Conservation (phyloP, 2,329 filamentous ascomycete species). For the Pseudogymnoascus pannorum region DNA sequence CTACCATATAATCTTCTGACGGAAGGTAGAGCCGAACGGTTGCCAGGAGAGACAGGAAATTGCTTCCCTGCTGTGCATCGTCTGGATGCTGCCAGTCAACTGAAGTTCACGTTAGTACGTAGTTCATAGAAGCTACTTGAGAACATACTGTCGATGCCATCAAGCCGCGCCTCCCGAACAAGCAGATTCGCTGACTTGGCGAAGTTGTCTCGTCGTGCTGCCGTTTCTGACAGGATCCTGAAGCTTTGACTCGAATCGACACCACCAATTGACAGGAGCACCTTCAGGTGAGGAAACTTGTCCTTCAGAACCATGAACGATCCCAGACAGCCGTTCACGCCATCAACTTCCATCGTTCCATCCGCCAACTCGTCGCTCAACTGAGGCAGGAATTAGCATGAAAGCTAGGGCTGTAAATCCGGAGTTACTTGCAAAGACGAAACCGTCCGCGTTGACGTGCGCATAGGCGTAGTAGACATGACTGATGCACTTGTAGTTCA, state of each 20-base stretch:
- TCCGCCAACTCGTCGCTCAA: slow-evolving; percentile 76
- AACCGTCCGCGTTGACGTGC: slow-evolving; percentile 63
- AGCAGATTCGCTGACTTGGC: slow-evolving; percentile 58
- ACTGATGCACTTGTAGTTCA: slow-evolving; percentile 70
- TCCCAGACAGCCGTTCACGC: slow-evolving; percentile 61
- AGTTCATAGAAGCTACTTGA: background rate
- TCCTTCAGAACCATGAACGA: slow-evolving; percentile 68
- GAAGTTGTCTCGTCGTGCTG: slow-evolving; percentile 59
- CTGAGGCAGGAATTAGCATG: slow-evolving; percentile 36
- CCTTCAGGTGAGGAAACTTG: slow-evolving; percentile 61
- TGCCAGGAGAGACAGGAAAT: slow-evolving; percentile 64
- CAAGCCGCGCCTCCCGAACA: slow-evolving; percentile 62
- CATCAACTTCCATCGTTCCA: slow-evolving; percentile 63
- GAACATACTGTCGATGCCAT: slow-evolving; percentile 67
- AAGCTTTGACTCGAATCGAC: slow-evolving; percentile 59
- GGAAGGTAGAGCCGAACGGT: slow-evolving; percentile 61
- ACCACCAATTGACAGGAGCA: slow-evolving; percentile 73
- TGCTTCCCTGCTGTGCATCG: slow-evolving; percentile 55
- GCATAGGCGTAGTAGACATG: slow-evolving; percentile 82
- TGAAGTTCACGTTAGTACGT: slow-evolving; percentile 29
- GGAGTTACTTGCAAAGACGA: slow-evolving; percentile 59
- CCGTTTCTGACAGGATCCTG: slow-evolving; percentile 56
- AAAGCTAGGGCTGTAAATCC: slow-evolving; percentile 1
- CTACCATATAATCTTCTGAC: slow-evolving; percentile 60
- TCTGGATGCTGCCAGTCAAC: slow-evolving; percentile 77